Evolutionary conservation across 2,329 filamentous ascomycete genomes (phyloP).

Genomic region (Trichoderma sp.): DNA sequence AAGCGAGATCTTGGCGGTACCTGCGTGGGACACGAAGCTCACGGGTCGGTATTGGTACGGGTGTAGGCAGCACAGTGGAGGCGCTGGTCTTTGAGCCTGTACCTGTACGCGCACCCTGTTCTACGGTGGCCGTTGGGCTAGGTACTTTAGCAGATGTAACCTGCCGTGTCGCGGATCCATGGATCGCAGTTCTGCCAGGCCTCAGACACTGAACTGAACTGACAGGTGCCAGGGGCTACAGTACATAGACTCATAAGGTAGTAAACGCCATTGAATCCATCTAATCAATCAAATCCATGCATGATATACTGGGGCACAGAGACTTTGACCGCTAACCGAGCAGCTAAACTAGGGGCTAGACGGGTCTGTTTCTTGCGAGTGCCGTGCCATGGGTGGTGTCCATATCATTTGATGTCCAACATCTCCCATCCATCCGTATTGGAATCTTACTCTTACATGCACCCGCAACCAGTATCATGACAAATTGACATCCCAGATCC

Average conservation of each 20-base stretch:
- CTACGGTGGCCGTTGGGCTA: not conserved
- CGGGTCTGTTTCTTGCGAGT: not conserved
- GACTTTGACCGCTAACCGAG: not conserved
- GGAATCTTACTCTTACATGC: not conserved
- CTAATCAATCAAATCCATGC: too few species aligned
- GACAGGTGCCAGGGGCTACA: slow-evolving; percentile 13
- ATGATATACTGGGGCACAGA: not conserved
- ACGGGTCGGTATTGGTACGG: not conserved
- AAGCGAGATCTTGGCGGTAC: not conserved
- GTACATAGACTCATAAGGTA: not conserved
- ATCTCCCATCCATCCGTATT: not conserved
- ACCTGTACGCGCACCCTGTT: not conserved
- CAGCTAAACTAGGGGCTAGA: not conserved
- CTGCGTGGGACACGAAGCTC: not conserved
- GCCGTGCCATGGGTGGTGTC: not conserved
- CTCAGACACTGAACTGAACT: slow-evolving; percentile 10
- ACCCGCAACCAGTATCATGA: not conserved
- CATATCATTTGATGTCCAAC: not conserved
- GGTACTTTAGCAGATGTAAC: not conserved
- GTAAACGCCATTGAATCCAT: too few species aligned
- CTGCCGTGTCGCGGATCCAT: slow-evolving; percentile 11
- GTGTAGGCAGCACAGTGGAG: not conserved
- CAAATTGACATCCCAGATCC: not conserved
- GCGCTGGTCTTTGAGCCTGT: not conserved
- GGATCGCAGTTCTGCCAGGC: not conserved